Percentiles rank a stretch among this genome's conserved stretches.
These are phyloP conservation scores for Harringtonia lauricola DNA, from an alignment of 2,329 filamentous ascomycete species.

Conservation along the genomic window DNA sequence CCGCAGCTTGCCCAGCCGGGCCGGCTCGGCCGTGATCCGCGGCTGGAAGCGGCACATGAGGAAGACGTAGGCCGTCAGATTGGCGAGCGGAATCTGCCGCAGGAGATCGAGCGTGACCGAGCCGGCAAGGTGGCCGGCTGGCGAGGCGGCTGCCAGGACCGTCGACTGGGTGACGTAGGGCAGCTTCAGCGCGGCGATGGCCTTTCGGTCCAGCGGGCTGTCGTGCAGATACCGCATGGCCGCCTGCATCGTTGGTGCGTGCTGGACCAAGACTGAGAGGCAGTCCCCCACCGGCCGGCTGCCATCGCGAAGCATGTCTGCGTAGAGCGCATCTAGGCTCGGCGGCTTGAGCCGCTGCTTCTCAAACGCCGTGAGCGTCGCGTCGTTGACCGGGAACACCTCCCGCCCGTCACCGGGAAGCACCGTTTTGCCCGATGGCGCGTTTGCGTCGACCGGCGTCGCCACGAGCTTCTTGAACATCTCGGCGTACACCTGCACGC, in stretches of 20 bases:
- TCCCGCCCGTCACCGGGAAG: constrained; percentile 52
- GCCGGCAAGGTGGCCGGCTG: not conserved
- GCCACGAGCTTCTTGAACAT: constrained; percentile 49
- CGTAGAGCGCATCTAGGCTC: constrained; percentile 44
- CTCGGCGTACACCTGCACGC: constrained; percentile 38
- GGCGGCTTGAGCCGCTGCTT: constrained; percentile 52
- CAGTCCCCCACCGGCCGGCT: constrained; percentile 37
- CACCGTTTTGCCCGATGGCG: constrained; percentile 9
- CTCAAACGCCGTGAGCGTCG: constrained; percentile 54
- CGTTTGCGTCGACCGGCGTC: constrained; percentile 13
- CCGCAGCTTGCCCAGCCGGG: constrained; percentile 11
- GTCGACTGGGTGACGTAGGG: not conserved
- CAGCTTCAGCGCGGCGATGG: constrained; percentile 5
- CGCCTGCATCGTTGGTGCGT: constrained; percentile 34
- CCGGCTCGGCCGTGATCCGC: constrained; percentile 11
- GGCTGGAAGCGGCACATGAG: constrained; percentile 35
- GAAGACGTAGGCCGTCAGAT: constrained; percentile 40
- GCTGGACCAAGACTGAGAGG: constrained; percentile 43
- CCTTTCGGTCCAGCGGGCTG: constrained; percentile 19
- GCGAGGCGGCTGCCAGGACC: not conserved
- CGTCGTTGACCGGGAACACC: constrained; percentile 39
- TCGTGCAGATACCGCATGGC: constrained; percentile 40
- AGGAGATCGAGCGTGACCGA: constrained; percentile 7
- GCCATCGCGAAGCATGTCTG: constrained; percentile 40
- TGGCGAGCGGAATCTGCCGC: constrained; percentile 17